These are phyloP conservation scores for Kwoniella sp. DNA, from an alignment of 768 basidiomycete genomes.

Conservation along the genomic window DNA sequence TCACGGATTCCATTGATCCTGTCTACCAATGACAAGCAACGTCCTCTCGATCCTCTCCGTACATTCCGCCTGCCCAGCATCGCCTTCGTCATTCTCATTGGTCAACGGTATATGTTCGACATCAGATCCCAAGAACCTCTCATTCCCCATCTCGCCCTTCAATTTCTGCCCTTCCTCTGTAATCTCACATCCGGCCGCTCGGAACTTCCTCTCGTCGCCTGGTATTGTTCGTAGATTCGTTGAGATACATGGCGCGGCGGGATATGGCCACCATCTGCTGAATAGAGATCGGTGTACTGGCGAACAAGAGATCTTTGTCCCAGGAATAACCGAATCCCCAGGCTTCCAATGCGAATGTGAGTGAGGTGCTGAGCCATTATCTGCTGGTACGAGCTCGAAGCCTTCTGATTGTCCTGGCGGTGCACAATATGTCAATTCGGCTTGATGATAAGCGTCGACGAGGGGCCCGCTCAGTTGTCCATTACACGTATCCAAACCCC, in stretches of 20 bases:
- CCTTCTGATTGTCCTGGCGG: neutral
- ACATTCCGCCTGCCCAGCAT: constrained; percentile 16
- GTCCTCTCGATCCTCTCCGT: constrained; percentile 33
- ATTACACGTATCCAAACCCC: constrained; percentile 38
- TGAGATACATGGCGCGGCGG: constrained; percentile 45
- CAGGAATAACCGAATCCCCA: neutral
- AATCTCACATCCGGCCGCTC: constrained; percentile 26
- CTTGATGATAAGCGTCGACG: constrained; percentile 39
- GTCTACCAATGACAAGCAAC: constrained; percentile 42
- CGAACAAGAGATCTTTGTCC: constrained; percentile 35
- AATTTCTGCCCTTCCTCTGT: constrained; percentile 34
- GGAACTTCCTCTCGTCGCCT: constrained; percentile 17
- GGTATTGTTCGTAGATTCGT: constrained; percentile 31
- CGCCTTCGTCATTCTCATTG: neutral
- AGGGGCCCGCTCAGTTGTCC: constrained; percentile 35
- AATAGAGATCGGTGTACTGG: constrained; percentile 33
- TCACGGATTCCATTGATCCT: constrained; percentile 52
- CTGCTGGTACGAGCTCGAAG: constrained; percentile 2
- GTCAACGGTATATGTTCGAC: constrained; percentile 4
- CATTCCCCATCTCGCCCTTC: constrained; percentile 39
- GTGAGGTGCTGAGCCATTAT: constrained; percentile 19
- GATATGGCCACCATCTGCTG: constrained; percentile 51
- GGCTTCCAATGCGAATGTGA: constrained; percentile 6
- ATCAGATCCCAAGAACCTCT: constrained; percentile 43
- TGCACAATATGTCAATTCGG: constrained; percentile 30